Percentiles rank a stretch among this genome's conserved stretches.
Conservation (phyloP, 768 basidiomycete species). For the Suillus americanus region DNA sequence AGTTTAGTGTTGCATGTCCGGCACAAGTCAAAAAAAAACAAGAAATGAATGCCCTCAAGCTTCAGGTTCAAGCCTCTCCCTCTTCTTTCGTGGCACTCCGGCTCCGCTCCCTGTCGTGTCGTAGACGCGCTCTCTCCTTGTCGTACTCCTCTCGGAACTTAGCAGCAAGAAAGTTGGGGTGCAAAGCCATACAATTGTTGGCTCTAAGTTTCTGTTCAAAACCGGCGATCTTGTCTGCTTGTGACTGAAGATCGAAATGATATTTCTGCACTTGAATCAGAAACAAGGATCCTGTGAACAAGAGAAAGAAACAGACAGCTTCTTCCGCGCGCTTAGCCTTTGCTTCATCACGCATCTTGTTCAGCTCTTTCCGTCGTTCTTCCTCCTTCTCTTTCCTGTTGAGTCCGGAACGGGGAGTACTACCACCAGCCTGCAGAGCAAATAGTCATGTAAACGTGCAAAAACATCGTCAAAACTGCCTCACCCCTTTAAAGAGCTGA, state of each 20-base stretch:
- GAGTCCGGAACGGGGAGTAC: conserved; percentile 43
- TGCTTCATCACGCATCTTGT: conserved; percentile 70
- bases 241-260: conserved; percentile 57
- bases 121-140: conserved; percentile 35
- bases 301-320: conserved; percentile 40
- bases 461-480: conserved; percentile 16
- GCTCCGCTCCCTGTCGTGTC: conserved; percentile 26
- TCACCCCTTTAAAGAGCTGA: conserved; percentile 58
- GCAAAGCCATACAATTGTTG: conserved; percentile 54
- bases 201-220: conserved; percentile 59
- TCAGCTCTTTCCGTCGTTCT: conserved; percentile 64
- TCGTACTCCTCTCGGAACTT: conserved; percentile 58
- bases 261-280: conserved; percentile 36
- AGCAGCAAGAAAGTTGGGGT: conserved; percentile 59
- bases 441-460: conserved; percentile 1
- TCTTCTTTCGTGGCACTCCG: conserved; percentile 28
- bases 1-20: neutral
- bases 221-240: conserved; percentile 57
- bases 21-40: conserved; percentile 2
- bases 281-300: neutral
- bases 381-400: conserved; percentile 52
- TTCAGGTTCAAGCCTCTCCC: conserved; percentile 20
- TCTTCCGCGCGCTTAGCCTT: conserved; percentile 55
- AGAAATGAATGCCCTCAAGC: conserved; percentile 18
- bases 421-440: conserved; percentile 39